phyloP scores from a whole-genome alignment of 1,284 basidiomycete genomes.

The Testicularia cyperi region DNA sequence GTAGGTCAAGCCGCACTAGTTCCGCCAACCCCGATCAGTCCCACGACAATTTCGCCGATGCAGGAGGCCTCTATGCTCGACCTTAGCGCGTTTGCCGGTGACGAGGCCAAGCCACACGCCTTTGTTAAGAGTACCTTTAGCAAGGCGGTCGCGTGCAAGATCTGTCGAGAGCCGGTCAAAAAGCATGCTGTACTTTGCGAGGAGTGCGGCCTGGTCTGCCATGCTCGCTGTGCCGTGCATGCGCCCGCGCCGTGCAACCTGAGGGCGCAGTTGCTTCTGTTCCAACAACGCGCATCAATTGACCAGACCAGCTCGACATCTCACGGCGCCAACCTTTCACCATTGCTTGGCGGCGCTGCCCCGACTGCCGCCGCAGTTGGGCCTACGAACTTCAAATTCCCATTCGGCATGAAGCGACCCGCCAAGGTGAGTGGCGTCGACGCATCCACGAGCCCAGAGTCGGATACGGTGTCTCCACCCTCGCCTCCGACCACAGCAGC shows the following conservation, averaged over 20 bases:
- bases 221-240: slow-evolving; percentile 73
- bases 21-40: slow-evolving; percentile 1
- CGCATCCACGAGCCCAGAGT: slow-evolving; percentile 7
- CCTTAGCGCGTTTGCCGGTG: slow-evolving; percentile 21
- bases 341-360: slow-evolving; percentile 6
- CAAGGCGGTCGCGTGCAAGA: slow-evolving; percentile 83
- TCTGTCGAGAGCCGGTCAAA: slow-evolving; percentile 78
- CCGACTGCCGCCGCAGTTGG: slow-evolving; percentile 2
- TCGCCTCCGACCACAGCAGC: slow-evolving; percentile 5
- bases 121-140: slow-evolving; percentile 90
- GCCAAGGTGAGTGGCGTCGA: slow-evolving; percentile 11
- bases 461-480: slow-evolving; percentile 3
- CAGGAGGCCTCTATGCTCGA: slow-evolving; percentile 37
- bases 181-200: slow-evolving; percentile 84
- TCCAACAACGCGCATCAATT: slow-evolving; percentile 38
- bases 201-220: slow-evolving; percentile 83
- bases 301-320: slow-evolving; percentile 29
- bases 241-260: slow-evolving; percentile 80
- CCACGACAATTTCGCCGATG: slow-evolving; percentile 7
- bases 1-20: not conserved
- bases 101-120: slow-evolving; percentile 64
- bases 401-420: slow-evolving; percentile 38
- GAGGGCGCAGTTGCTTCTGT: slow-evolving; percentile 65
- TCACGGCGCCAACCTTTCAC: slow-evolving; percentile 9
- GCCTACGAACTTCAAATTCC: slow-evolving; percentile 41